A percentile compares a stretch with the other conserved stretches of the same genome.
Conservation (phyloP, 164 flowering plant species). For the Dillenia turbinata region DNA sequence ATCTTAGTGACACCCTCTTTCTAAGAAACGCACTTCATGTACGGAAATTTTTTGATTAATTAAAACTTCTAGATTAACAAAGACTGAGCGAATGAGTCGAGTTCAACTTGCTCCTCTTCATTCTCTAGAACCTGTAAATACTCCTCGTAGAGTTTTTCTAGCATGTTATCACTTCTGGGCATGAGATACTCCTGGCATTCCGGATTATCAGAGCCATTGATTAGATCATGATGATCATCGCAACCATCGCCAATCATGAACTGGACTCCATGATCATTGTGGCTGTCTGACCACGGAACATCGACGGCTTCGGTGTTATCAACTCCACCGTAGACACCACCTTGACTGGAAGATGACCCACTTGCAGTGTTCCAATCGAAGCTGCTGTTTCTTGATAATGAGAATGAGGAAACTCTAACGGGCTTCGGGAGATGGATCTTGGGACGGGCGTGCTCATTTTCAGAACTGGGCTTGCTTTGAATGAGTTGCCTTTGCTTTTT, state of each 20-base stretch:
- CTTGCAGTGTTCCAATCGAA: constrained; percentile 15
- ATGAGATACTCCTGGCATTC: constrained; percentile 8
- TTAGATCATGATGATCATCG: constrained; percentile 3
- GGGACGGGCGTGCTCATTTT: constrained; percentile 4
- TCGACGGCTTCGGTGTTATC: not conserved
- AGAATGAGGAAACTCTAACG: constrained; percentile 18
- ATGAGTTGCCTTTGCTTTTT: not conserved
- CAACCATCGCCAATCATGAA: constrained; percentile 2
- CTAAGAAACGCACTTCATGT: no score
- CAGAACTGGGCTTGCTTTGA: not conserved
- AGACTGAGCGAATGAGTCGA: constrained; percentile 33
- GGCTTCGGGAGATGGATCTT: constrained; percentile 40
- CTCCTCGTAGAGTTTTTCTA: constrained; percentile 48
- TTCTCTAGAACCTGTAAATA: constrained; percentile 36
- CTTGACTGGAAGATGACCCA: constrained; percentile 11
- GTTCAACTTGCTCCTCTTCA: constrained; percentile 15
- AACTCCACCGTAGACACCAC: constrained; percentile 6
- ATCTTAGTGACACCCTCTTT: no score
- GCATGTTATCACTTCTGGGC: constrained; percentile 6
- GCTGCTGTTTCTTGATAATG: constrained; percentile 25
- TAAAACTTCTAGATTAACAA: not conserved
- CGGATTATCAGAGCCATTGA: constrained; percentile 13
- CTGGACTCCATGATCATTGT: not conserved
- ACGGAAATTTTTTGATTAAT: no score
- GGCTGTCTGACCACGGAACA: constrained; percentile 6